These are phyloP conservation scores for Candida bentonensis DNA, from an alignment of 805 yeast genomes.

Conservation along the genomic window DNA sequence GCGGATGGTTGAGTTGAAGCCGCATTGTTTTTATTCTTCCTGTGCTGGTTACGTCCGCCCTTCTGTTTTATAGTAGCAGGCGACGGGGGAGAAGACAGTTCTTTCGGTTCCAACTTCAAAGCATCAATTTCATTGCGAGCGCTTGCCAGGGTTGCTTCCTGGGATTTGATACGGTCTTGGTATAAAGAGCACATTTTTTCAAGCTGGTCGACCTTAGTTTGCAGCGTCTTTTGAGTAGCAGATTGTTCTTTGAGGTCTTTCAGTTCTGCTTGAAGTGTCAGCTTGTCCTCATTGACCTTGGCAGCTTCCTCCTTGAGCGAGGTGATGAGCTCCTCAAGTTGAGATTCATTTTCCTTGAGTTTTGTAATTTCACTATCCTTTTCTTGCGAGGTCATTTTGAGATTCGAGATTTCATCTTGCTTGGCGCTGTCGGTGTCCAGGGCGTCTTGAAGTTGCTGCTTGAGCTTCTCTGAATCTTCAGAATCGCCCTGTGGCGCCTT, in stretches of 20 bases:
- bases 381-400: no score
- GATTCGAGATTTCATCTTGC: no score
- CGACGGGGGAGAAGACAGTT: conserved; percentile 3
- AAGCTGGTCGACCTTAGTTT: conserved; percentile 3
- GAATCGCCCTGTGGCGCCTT: conserved; percentile 11
- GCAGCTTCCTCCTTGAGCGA: neutral
- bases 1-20: no score
- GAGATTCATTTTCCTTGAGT: neutral
- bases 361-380: no score
- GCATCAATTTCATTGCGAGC: neutral
- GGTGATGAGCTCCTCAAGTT: neutral
- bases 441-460: no score
- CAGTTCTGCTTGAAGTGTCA: neutral
- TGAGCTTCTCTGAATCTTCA: conserved; percentile 5
- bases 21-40: conserved; percentile 1
- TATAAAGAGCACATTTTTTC: conserved; percentile 2
- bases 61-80: conserved; percentile 7
- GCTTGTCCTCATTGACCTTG: conserved; percentile 7
- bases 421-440: no score
- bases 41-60: conserved; percentile 3
- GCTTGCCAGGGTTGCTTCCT: neutral
- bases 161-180: conserved; percentile 2
- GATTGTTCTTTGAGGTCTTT: conserved; percentile 3
- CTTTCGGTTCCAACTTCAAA: conserved; percentile 3
- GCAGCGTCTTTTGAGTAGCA: conserved; percentile 2